Conservation (phyloP, 179 eudicot species). For the Dionaea muscipula region DNA sequence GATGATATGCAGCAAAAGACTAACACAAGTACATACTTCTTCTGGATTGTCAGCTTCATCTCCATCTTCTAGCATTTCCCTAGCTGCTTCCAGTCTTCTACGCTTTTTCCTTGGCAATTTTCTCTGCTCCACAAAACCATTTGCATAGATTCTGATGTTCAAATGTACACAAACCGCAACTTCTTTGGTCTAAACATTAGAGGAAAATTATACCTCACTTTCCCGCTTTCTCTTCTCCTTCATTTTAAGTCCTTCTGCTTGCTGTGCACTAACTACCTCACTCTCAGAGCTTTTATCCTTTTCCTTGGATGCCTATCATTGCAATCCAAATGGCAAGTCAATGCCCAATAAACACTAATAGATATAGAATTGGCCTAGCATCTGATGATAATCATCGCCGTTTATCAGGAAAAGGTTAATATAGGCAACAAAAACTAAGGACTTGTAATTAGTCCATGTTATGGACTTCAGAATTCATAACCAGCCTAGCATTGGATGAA, state of each 20-base stretch:
- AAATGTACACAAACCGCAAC: background rate
- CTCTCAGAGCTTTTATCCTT: slow-evolving; percentile 28
- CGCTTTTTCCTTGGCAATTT: slow-evolving; percentile 81
- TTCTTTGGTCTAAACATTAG: background rate
- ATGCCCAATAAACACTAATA: no score
- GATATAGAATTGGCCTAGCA: background rate
- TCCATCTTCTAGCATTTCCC: slow-evolving; percentile 85
- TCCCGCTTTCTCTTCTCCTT: slow-evolving; percentile 91
- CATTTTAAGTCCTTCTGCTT: slow-evolving; percentile 81
- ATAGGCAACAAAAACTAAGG: no score
- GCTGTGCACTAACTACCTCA: slow-evolving; percentile 64
- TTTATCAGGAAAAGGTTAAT: no score
- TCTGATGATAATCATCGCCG: background rate
- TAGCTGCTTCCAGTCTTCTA: slow-evolving; percentile 83
- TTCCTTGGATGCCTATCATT: slow-evolving; percentile 34
- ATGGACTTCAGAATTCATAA: no score
- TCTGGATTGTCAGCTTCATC: slow-evolving; percentile 30
- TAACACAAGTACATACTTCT: slow-evolving; percentile 21
- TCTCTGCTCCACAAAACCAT: slow-evolving; percentile 38
- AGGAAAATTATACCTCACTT: slow-evolving; percentile 45
- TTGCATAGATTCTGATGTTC: background rate
- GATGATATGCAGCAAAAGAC: background rate
- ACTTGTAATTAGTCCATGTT: no score
- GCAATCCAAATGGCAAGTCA: slow-evolving; percentile 3
- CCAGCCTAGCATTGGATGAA: no score